Percentiles rank a stretch among this genome's conserved stretches.
Conservation (phyloP, 1,284 basidiomycete species). For the Moesziomyces sp. region DNA sequence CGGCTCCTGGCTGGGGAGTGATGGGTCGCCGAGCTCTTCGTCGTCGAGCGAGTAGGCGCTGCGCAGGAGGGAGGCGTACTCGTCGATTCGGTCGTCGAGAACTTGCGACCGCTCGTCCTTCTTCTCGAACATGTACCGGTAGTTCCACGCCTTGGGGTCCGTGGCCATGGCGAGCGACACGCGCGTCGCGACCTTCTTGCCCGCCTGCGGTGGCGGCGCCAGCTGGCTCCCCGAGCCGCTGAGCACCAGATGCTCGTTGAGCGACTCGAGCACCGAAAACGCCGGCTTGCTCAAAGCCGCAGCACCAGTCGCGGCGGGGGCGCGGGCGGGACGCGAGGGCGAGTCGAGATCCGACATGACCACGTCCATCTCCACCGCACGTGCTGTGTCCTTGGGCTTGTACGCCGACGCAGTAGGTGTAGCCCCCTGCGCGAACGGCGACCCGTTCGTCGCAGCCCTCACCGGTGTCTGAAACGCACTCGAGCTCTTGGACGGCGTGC, state of each 20-base stretch:
- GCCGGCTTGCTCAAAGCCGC: neutral
- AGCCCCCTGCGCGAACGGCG: conserved; percentile 11
- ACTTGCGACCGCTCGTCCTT: conserved; percentile 59
- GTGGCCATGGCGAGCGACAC: conserved; percentile 62
- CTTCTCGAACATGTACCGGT: conserved; percentile 67
- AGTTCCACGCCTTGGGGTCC: conserved; percentile 61
- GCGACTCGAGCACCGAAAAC: conserved; percentile 48
- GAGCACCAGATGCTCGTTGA: conserved; percentile 49
- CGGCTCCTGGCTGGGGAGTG: conserved; percentile 52
- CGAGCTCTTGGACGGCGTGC: conserved; percentile 18
- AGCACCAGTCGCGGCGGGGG: neutral
- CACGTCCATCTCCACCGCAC: conserved; percentile 6
- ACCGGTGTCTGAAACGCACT: conserved; percentile 32
- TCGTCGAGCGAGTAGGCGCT: conserved; percentile 45
- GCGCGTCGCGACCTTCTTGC: conserved; percentile 33
- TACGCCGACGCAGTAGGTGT: conserved; percentile 28
- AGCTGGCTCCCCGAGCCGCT: conserved; percentile 34
- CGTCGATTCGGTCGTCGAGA: conserved; percentile 60
- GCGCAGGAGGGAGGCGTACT: conserved; percentile 49
- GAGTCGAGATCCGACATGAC: conserved; percentile 45
- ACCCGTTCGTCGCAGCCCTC: conserved; percentile 1
- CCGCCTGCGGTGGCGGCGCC: conserved; percentile 2
- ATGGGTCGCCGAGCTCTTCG: conserved; percentile 59
- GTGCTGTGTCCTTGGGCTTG: conserved; percentile 9
- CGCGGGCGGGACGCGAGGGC: conserved; percentile 8